Evolutionary conservation across 2,329 filamentous ascomycete species (phyloP).

Genomic region (Xylaria sp.): DNA sequence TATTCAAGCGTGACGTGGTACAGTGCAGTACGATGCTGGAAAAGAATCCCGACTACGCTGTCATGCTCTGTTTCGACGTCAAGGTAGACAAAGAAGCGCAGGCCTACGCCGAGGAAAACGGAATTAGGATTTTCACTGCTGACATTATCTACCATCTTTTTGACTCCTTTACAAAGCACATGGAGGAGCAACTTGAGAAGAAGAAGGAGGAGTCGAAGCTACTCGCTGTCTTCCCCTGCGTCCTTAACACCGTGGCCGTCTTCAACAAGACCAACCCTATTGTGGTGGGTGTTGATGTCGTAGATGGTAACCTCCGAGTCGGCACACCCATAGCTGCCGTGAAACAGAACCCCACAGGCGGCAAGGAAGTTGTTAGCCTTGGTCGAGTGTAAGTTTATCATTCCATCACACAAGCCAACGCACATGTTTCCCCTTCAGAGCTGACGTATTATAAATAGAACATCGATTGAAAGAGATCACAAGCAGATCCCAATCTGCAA

Average conservation of each 20-base stretch:
- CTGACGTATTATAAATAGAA: constrained; percentile 63
- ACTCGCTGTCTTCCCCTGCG: constrained; percentile 95
- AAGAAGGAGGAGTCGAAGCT: constrained; percentile 97
- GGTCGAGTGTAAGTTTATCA: constrained; percentile 85
- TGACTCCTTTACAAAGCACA: constrained; percentile 95
- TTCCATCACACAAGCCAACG: not conserved
- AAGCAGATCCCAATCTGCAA: constrained; percentile 94
- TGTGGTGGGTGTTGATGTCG: constrained; percentile 92
- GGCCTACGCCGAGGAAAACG: constrained; percentile 89
- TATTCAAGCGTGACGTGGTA: constrained; percentile 98
- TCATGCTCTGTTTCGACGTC: constrained; percentile 99
- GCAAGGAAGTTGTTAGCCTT: constrained; percentile 84
- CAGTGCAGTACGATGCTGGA: constrained; percentile 96
- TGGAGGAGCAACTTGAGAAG: constrained; percentile 85
- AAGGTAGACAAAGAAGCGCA: constrained; percentile 98
- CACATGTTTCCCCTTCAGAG: constrained; percentile 10
- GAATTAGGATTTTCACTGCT: constrained; percentile 97
- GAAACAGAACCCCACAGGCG: constrained; percentile 79
- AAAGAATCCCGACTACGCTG: constrained; percentile 93
- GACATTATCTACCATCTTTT: constrained; percentile 99
- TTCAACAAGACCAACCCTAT: constrained; percentile 99
- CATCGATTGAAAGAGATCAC: constrained; percentile 96
- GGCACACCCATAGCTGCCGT: constrained; percentile 92
- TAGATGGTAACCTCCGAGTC: constrained; percentile 86
- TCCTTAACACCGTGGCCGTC: constrained; percentile 86